Evolutionary conservation across 306 rosid genomes (phyloP), one percentile per base, ranked within the genome.

Genomic region (Potentilla sterilis): DNA sequence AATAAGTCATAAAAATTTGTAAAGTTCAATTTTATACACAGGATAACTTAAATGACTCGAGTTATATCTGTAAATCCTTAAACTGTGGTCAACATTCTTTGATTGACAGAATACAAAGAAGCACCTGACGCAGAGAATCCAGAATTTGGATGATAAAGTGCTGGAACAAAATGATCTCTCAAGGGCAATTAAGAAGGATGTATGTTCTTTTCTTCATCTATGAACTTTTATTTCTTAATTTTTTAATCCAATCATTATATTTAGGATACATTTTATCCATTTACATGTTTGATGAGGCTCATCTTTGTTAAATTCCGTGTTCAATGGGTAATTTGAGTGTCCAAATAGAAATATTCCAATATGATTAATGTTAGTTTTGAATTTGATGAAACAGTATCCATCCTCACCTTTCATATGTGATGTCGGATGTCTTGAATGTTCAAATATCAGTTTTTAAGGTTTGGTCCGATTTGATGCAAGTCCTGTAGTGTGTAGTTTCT

Each of bases 121-220:
- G 90, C 99, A 96, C 85, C 89, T 96, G 85, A 96, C 96, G 0
- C 97, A 96, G 84, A 88, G 97, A 81, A 89, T 96, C 73, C 91
- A 89, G 81, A 87, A 90, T 80, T 79, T 96, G 85, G 97, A 88
- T 75, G 97, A 96, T 82, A 92, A 90, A 87, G 81, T 92, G 96
- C 75, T 72, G 80, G 91, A 89, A 84, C 99, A 90, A 85, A 90
- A 86, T 70, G 90, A 90, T 76, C 86, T 89, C 69, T 74, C 93
- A 68, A 87, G 80, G 79, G 54, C 82, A 74, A 89, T 91, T 68
- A 85, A 88, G 87, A 87, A 87, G 68, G 92, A 89, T 37, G 98
- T 96, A 90, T 12, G 96, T 64, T 65, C 32, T 69, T 74, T 84
- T 73, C 44, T 18, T 62, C 44, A 24, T 44, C 28, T 42, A 54